Evolutionary conservation across 179 eudicot species (phyloP).

Genomic region (Heliamphora pulchella): DNA sequence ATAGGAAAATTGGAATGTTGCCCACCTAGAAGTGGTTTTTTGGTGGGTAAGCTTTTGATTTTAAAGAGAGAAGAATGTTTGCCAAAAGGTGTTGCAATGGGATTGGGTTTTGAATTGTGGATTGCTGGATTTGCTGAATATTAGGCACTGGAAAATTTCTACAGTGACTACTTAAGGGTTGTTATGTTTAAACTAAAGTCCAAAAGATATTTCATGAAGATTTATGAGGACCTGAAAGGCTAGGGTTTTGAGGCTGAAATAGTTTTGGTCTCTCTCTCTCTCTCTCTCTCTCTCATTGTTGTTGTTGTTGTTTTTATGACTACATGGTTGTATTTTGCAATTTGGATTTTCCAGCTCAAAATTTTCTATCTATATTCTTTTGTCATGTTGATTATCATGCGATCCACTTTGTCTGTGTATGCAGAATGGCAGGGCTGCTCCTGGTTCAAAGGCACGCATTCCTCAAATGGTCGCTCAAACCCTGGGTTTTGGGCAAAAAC

Average conservation of each 20-base stretch:
- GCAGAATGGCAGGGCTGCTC: slow-evolving; percentile 59
- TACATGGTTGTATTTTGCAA: background rate
- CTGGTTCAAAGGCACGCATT: slow-evolving; percentile 63
- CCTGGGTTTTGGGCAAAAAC: slow-evolving; percentile 77
- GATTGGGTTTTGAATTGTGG: background rate
- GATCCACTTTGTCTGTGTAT: background rate
- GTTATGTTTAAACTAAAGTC: too few species aligned
- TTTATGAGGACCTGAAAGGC: too few species aligned
- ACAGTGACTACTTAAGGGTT: too few species aligned
- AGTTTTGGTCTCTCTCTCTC: too few species aligned
- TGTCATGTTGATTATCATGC: background rate
- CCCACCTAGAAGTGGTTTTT: background rate
- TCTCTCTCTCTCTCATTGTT: background rate
- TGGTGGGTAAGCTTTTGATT: background rate
- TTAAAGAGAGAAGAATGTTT: background rate
- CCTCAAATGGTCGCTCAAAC: slow-evolving; percentile 46
- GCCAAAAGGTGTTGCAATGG: background rate
- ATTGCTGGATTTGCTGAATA: too few species aligned
- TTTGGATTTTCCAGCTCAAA: background rate
- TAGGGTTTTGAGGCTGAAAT: too few species aligned
- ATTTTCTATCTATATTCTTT: background rate
- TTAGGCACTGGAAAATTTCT: too few species aligned
- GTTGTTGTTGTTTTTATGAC: background rate
- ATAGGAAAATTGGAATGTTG: too few species aligned
- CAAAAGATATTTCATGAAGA: too few species aligned